Conservation (phyloP, 371 early-diverging fungal genomes). For the Mucor lusitanicus region DNA sequence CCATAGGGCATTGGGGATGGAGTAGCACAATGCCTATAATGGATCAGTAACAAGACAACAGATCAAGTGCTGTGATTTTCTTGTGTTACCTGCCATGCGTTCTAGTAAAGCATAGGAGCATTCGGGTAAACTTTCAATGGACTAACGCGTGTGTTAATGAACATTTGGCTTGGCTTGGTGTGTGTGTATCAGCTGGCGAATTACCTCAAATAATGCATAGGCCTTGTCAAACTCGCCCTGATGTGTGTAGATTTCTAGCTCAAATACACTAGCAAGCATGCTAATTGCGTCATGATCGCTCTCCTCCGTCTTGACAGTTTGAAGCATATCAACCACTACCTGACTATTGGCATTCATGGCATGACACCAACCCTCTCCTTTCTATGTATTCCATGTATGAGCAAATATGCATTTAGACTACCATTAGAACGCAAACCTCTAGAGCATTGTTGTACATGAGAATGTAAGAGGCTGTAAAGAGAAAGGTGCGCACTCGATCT, state of each 20-base stretch:
- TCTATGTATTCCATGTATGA: neutral
- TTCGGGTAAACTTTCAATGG: neutral
- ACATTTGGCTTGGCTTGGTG: too few species aligned
- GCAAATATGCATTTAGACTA: neutral
- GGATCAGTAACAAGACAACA: neutral
- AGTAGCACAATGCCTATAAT: slow-evolving; percentile 8
- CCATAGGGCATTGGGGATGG: slow-evolving; percentile 5
- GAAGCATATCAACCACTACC: neutral
- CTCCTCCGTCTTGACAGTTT: neutral
- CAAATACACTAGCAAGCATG: slow-evolving; percentile 2
- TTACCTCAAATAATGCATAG: slow-evolving; percentile 5
- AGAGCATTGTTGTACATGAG: neutral
- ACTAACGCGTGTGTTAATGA: neutral
- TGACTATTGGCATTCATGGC: neutral
- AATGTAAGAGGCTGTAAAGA: neutral
- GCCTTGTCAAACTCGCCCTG: slow-evolving; percentile 12
- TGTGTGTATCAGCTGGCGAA: too few species aligned
- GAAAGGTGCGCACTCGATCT: slow-evolving; percentile 1
- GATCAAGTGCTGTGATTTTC: neutral
- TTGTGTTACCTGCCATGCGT: slow-evolving; percentile 16
- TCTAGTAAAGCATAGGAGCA: slow-evolving; percentile 12
- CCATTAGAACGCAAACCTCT: neutral
- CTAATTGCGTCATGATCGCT: neutral
- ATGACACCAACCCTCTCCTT: neutral
- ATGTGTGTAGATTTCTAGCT: slow-evolving; percentile 5